Percentiles rank a stretch among this genome's conserved stretches.
Evolutionary conservation across 2,329 filamentous ascomycete genomes (phyloP).

Genomic region (Alternaria atra): DNA sequence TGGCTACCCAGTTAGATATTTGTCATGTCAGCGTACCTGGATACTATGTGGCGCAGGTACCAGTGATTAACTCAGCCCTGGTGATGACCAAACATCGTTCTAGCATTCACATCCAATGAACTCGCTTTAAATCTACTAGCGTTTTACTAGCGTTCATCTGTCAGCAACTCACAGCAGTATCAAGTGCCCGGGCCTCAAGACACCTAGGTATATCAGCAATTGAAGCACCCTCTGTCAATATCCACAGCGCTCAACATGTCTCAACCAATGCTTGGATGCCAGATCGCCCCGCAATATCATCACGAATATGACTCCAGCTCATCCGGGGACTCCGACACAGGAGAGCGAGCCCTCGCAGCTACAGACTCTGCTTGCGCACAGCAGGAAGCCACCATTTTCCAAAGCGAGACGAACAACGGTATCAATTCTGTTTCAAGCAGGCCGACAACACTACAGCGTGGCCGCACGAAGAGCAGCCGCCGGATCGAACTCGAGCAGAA

Average conservation of each 20-base stretch:
- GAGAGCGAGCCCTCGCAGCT: constrained; percentile 1
- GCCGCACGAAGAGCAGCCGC: constrained; percentile 32
- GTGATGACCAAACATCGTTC: background rate
- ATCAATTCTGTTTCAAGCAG: constrained; percentile 11
- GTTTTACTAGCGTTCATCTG: background rate
- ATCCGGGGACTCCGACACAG: constrained; percentile 19
- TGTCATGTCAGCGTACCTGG: background rate
- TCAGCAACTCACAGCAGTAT: background rate
- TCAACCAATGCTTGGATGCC: constrained; percentile 32
- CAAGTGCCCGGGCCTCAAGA: background rate
- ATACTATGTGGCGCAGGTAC: background rate
- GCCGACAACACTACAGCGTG: constrained; percentile 22
- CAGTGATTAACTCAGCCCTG: background rate
- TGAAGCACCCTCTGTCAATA: background rate
- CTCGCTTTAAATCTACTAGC: background rate
- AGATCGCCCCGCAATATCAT: constrained; percentile 40
- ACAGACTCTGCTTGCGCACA: background rate
- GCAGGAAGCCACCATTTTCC: constrained; percentile 26
- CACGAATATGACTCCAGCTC: constrained; percentile 27
- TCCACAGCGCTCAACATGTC: constrained; percentile 20
- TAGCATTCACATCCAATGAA: background rate
- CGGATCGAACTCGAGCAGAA: constrained; percentile 15
- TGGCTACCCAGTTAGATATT: background rate
- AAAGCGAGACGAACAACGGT: constrained; percentile 32
- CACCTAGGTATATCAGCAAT: background rate